phyloP scores from a whole-genome alignment of 495 filamentous ascomycete species.

The Jackrogersella minutella region DNA sequence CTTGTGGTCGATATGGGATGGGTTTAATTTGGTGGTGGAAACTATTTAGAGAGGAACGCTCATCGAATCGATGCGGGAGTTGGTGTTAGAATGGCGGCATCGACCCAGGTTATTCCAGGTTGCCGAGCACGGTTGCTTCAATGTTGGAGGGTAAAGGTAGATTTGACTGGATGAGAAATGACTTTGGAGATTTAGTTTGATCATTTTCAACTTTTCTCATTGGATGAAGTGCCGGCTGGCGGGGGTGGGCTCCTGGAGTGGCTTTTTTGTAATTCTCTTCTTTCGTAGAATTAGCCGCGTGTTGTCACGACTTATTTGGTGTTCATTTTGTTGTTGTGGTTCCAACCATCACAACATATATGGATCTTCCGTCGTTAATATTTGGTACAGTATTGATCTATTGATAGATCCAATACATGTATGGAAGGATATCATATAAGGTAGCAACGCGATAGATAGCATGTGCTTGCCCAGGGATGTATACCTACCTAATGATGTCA shows the following conservation, averaged over 20 bases:
- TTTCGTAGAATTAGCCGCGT: constrained; percentile 8
- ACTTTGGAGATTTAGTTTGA: constrained; percentile 6
- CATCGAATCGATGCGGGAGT: constrained; percentile 12
- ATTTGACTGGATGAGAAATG: constrained; percentile 4
- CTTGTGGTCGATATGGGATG: not conserved
- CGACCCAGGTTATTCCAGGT: not conserved
- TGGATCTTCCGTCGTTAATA: constrained; percentile 10
- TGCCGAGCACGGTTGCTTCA: not conserved
- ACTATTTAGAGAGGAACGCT: not conserved
- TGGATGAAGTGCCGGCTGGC: not conserved
- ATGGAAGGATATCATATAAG: not conserved
- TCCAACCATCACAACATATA: not conserved
- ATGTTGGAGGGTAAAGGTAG: constrained; percentile 4
- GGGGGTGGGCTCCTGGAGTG: not conserved
- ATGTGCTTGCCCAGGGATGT: constrained; percentile 12
- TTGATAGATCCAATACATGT: no score
- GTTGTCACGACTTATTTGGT: constrained; percentile 15
- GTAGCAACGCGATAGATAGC: not conserved
- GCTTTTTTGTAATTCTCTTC: not conserved
- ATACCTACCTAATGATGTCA: constrained; percentile 33
- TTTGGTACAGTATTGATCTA: constrained; percentile 6
- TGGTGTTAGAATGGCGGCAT: constrained; percentile 13
- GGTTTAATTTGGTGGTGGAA: not conserved
- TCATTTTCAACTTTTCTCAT: constrained; percentile 4
- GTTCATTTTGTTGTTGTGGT: constrained; percentile 8